Percentiles rank a stretch among this genome's conserved stretches.
These are phyloP conservation scores for Botrytis sinoallii DNA, from an alignment of 2,329 filamentous ascomycete species.

Conservation along the genomic window DNA sequence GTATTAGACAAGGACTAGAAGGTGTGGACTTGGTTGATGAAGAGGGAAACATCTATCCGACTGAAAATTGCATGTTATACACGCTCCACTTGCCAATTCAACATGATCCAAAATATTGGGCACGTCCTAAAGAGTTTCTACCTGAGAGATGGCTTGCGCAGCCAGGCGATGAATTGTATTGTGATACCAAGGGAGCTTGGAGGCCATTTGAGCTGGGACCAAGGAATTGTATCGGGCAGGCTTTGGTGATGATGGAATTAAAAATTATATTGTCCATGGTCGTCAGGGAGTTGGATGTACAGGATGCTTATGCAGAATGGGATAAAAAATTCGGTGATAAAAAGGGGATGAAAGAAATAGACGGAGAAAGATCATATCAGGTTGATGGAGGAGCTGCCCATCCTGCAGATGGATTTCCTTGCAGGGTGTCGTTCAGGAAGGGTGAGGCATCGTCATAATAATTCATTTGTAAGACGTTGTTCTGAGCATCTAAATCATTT, in stretches of 20 bases:
- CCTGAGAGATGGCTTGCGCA: slow-evolving; percentile 47
- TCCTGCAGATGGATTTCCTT: slow-evolving; percentile 18
- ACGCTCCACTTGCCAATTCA: slow-evolving; percentile 34
- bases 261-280: slow-evolving; percentile 47
- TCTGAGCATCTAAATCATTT: neutral
- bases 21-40: slow-evolving; percentile 22
- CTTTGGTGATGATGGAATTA: slow-evolving; percentile 49
- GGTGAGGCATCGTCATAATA: neutral
- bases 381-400: slow-evolving; percentile 21
- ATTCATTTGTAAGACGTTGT: neutral
- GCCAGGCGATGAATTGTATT: slow-evolving; percentile 39
- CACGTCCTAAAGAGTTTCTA: slow-evolving; percentile 45
- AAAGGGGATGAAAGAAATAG: slow-evolving; percentile 10
- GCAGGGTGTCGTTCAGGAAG: slow-evolving; percentile 5
- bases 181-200: slow-evolving; percentile 43
- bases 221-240: slow-evolving; percentile 56
- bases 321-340: slow-evolving; percentile 9
- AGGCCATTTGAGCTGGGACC: slow-evolving; percentile 54
- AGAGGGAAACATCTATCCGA: slow-evolving; percentile 25
- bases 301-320: slow-evolving; percentile 37
- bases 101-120: slow-evolving; percentile 43
- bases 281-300: slow-evolving; percentile 48
- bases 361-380: slow-evolving; percentile 27
- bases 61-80: slow-evolving; percentile 22
- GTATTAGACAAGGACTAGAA: slow-evolving; percentile 20